These are phyloP conservation scores for Albizia julibrissin DNA, from an alignment of 306 rosid species.

Conservation along the genomic window DNA sequence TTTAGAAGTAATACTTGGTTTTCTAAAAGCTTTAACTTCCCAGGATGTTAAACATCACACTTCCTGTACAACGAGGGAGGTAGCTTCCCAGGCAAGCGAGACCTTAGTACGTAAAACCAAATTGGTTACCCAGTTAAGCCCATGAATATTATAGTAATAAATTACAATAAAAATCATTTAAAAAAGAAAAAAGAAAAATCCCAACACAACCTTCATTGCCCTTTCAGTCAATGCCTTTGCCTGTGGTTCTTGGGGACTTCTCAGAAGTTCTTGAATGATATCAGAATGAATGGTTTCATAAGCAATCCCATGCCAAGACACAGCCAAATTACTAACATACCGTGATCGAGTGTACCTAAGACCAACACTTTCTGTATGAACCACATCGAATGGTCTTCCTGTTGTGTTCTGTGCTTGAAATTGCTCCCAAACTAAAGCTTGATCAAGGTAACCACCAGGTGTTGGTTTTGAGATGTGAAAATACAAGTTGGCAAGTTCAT, in stretches of 20 bases:
- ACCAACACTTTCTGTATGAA: conserved; percentile 70
- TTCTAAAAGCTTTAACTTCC: too few relatives aligned
- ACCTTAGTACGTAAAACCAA: background rate
- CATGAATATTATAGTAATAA: background rate
- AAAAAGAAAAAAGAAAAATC: background rate
- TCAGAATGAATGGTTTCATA: conserved; percentile 48
- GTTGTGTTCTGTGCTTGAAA: conserved; percentile 64
- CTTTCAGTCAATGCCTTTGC: conserved; percentile 49
- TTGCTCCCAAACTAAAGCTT: conserved; percentile 60
- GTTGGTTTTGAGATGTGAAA: conserved; percentile 75
- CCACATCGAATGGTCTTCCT: conserved; percentile 55
- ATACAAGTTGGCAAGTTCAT: conserved; percentile 37
- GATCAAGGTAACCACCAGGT: conserved; percentile 68
- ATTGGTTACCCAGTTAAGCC: background rate
- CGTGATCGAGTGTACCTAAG: conserved; percentile 60
- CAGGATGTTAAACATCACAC: too few relatives aligned
- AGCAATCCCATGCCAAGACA: conserved; percentile 71
- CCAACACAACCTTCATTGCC: conserved; percentile 40
- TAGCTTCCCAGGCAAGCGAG: background rate
- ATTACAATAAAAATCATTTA: background rate
- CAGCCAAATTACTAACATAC: conserved; percentile 50
- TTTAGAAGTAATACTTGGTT: too few relatives aligned
- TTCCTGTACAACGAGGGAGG: background rate
- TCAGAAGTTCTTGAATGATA: conserved; percentile 54
- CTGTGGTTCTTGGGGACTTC: conserved; percentile 52